Percentiles rank a stretch among this genome's conserved stretches.
These are phyloP conservation scores for Pinus tabuliformis DNA, from an alignment of 75 land plant species.

Conservation along the genomic window DNA sequence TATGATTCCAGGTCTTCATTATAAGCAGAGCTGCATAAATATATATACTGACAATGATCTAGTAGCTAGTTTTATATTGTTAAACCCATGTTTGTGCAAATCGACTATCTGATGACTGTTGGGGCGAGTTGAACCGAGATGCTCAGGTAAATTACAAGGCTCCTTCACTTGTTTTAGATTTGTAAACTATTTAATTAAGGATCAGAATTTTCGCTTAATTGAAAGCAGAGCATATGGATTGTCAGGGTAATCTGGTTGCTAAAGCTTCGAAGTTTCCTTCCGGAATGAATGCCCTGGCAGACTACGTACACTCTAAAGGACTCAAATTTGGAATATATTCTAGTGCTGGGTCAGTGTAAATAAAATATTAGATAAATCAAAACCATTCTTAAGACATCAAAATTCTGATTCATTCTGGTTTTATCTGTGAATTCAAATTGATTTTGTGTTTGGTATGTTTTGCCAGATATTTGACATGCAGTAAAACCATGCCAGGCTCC, in stretches of 20 bases:
- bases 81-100: background rate
- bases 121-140: constrained; percentile 42
- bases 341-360: constrained; percentile 70
- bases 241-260: constrained; percentile 72
- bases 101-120: constrained; percentile 45
- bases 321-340: constrained; percentile 90
- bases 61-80: background rate
- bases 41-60: no score
- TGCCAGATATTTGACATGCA: constrained; percentile 20
- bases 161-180: background rate
- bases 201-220: no score
- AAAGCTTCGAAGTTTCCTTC: constrained; percentile 75
- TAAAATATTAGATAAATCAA: constrained; percentile 7
- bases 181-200: background rate
- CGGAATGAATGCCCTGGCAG: constrained; percentile 87
- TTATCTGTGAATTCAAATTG: no score
- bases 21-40: no score
- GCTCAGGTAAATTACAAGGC: constrained; percentile 16
- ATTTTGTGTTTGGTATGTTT: background rate
- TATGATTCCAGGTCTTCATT: background rate
- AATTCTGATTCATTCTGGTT: background rate
- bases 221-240: background rate
- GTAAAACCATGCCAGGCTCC: constrained; percentile 55
- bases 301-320: constrained; percentile 84
- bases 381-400: background rate